A percentile compares a stretch with the other conserved stretches of the same genome.
Evolutionary conservation across 2,329 filamentous ascomycete species (phyloP).

Genomic region (Ceratocystis variospora): DNA sequence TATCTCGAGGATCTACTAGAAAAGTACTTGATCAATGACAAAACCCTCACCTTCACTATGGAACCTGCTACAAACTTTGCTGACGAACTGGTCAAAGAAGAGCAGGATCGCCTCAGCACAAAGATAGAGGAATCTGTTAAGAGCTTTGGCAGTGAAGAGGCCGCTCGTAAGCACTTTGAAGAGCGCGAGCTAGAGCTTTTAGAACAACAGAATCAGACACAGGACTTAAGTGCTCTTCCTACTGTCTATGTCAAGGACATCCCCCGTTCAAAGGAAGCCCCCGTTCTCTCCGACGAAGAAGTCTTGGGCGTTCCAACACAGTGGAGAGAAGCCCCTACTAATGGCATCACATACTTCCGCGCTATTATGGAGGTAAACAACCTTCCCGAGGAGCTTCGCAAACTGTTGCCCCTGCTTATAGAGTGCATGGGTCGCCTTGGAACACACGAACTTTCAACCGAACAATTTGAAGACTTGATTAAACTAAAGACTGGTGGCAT

Average conservation of each 20-base stretch:
- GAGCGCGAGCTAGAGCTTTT: constrained; percentile 68
- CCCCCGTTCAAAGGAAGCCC: constrained; percentile 55
- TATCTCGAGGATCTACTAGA: constrained; percentile 78
- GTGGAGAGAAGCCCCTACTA: constrained; percentile 86
- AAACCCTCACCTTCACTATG: constrained; percentile 89
- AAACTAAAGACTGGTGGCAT: constrained; percentile 93
- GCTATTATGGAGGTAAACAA: constrained; percentile 68
- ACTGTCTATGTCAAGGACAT: constrained; percentile 85
- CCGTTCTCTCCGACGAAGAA: constrained; percentile 48
- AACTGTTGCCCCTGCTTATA: constrained; percentile 78
- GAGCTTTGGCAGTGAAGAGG: constrained; percentile 54
- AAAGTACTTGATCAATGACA: constrained; percentile 80
- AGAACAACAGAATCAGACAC: constrained; percentile 66
- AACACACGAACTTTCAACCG: constrained; percentile 77
- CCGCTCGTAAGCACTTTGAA: constrained; percentile 58
- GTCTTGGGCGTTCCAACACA: constrained; percentile 57
- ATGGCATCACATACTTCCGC: constrained; percentile 91
- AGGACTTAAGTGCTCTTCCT: constrained; percentile 77
- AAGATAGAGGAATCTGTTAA: constrained; percentile 61
- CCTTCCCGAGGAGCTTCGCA: constrained; percentile 69
- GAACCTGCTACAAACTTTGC: constrained; percentile 64
- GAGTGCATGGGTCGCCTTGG: constrained; percentile 88
- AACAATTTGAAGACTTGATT: constrained; percentile 87
- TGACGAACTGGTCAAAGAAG: constrained; percentile 60
- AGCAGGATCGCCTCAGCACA: constrained; percentile 55